phyloP scores from a whole-genome alignment of 108 stramenopile genomes.

The Nitzschia sp. region DNA sequence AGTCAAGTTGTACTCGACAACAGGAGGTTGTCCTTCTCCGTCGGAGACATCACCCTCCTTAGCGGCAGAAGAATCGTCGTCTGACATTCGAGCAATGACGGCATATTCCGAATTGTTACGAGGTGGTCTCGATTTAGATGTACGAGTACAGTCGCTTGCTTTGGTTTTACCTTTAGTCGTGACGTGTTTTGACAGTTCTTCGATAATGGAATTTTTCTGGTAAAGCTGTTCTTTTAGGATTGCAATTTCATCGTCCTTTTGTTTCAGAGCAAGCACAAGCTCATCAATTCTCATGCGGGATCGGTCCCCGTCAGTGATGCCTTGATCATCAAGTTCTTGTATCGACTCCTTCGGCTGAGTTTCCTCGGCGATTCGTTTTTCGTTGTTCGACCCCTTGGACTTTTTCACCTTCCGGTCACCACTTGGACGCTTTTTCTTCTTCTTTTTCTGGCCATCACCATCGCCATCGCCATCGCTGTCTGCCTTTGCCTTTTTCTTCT shows the following conservation, averaged over 20 bases:
- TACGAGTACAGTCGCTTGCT: too few relatives aligned
- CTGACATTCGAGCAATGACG: background rate
- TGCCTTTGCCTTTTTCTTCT: background rate
- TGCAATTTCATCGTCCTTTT: background rate
- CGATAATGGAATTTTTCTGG: conserved; percentile 5
- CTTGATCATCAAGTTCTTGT: background rate
- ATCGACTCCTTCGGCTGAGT: background rate
- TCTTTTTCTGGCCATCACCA: background rate
- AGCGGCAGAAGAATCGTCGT: background rate
- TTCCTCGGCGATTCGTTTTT: background rate
- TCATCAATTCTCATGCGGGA: background rate
- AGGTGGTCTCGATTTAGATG: background rate
- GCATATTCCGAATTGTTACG: background rate
- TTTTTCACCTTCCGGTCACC: background rate
- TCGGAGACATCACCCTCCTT: background rate
- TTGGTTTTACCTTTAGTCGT: background rate
- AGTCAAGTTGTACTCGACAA: background rate
- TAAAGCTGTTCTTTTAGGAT: background rate
- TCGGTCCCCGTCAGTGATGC: background rate
- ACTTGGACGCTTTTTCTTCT: background rate
- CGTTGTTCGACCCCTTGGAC: background rate
- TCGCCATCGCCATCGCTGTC: background rate
- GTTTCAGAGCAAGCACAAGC: background rate
- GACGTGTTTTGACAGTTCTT: background rate
- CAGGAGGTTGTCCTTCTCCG: background rate